These are phyloP conservation scores for Halteria grandinella DNA, from an alignment of 73 alveolate genomes.

Conservation along the genomic window DNA sequence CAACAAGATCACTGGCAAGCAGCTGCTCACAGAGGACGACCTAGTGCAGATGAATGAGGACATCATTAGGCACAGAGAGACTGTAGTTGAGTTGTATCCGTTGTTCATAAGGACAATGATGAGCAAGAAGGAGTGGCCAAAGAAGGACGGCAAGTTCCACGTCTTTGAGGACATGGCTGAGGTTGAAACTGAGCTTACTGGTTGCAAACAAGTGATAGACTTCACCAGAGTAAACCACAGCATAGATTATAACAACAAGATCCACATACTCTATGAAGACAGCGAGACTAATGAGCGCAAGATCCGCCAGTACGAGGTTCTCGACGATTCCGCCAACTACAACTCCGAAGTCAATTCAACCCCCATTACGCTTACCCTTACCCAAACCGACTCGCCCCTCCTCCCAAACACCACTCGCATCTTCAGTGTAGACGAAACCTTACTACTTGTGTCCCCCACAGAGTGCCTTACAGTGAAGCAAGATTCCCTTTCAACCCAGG, in stretches of 20 bases:
- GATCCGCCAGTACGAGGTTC: too few species aligned
- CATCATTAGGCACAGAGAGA: not conserved
- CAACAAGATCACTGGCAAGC: conserved; percentile 33
- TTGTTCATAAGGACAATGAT: conserved; percentile 24
- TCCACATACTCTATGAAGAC: not conserved
- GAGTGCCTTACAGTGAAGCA: too few species aligned
- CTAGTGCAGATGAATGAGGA: conserved; percentile 11
- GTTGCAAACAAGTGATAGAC: conserved; percentile 23
- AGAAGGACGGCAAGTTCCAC: conserved; percentile 2
- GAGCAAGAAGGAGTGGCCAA: conserved; percentile 38
- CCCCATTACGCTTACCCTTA: too few species aligned
- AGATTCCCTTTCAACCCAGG: too few species aligned
- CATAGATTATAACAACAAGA: not conserved
- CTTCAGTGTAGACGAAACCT: too few species aligned
- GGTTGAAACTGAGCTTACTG: conserved; percentile 1
- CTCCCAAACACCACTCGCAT: too few species aligned
- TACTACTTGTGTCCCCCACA: too few species aligned
- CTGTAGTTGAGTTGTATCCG: conserved; percentile 24
- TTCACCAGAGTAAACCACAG: conserved; percentile 1
- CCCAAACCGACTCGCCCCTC: too few species aligned
- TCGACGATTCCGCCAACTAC: too few species aligned
- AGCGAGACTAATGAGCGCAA: too few species aligned
- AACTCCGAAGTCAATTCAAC: too few species aligned
- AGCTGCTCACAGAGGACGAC: not conserved
- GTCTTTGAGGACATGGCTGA: not conserved